These are phyloP conservation scores for Lactarius sanguifluus DNA, from an alignment of 768 basidiomycete genomes.

Conservation along the genomic window DNA sequence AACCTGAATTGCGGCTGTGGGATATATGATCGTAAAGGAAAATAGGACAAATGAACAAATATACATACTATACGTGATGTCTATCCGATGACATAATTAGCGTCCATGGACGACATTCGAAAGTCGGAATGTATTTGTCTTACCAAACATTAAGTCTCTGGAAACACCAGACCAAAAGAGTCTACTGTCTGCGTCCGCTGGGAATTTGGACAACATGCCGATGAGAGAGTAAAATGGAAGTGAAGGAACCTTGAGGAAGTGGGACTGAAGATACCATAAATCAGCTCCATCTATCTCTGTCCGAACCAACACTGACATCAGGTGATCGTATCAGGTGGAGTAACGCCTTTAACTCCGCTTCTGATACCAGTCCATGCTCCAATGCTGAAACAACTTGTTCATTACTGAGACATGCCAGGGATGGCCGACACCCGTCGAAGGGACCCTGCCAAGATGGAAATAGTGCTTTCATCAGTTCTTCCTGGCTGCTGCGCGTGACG, in stretches of 20 bases:
- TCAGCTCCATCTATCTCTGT: not conserved
- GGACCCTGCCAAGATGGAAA: conserved; percentile 80
- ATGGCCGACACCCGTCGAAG: conserved; percentile 68
- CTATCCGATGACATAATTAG: conserved; percentile 13
- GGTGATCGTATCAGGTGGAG: conserved; percentile 72
- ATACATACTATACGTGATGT: conserved; percentile 26
- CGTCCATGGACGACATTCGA: not conserved
- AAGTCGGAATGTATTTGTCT: conserved; percentile 31
- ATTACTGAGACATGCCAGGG: conserved; percentile 60
- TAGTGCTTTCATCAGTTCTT: conserved; percentile 77
- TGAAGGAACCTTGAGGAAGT: conserved; percentile 82
- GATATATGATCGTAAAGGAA: conserved; percentile 13
- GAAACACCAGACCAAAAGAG: conserved; percentile 68
- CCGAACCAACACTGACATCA: conserved; percentile 52
- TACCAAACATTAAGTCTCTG: conserved; percentile 68
- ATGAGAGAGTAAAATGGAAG: conserved; percentile 80
- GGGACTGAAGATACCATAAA: conserved; percentile 49
- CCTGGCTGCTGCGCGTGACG: conserved; percentile 75
- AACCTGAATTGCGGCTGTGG: conserved; percentile 25
- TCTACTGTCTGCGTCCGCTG: conserved; percentile 69
- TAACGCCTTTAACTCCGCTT: conserved; percentile 64
- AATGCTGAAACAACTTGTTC: conserved; percentile 59
- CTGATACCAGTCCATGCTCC: conserved; percentile 64
- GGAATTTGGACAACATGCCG: conserved; percentile 76
- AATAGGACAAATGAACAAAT: not conserved